Percentiles rank a stretch among this genome's conserved stretches.
These are phyloP conservation scores for Aphanomyces stellatus DNA, from an alignment of 352 stramenopile genomes.

Conservation along the genomic window DNA sequence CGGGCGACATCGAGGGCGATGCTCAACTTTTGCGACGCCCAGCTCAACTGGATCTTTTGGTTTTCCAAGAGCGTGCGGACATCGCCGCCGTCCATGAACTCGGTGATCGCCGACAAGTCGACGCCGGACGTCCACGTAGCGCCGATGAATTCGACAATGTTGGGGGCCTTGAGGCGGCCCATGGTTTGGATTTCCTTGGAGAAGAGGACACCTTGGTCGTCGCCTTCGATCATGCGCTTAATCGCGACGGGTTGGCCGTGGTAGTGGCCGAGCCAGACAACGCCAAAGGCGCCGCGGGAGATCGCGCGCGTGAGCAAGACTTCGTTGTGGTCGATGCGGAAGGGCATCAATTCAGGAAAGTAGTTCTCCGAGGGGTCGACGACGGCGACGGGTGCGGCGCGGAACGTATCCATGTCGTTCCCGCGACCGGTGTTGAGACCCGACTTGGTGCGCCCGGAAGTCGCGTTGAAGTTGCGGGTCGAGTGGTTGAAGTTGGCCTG, in stretches of 20 bases:
- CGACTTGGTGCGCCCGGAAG: neutral
- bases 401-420: neutral
- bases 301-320: conserved; percentile 76
- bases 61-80: conserved; percentile 77
- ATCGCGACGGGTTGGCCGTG: conserved; percentile 76
- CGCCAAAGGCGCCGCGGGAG: conserved; percentile 69
- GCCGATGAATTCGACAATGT: conserved; percentile 81
- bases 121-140: conserved; percentile 74
- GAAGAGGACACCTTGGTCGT: conserved; percentile 60
- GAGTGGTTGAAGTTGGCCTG: conserved; percentile 1
- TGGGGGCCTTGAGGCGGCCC: conserved; percentile 65
- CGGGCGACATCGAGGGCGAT: conserved; percentile 79
- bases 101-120: conserved; percentile 66
- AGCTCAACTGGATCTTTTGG: conserved; percentile 70
- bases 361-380: conserved; percentile 36
- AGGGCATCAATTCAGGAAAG: conserved; percentile 63
- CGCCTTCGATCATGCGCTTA: conserved; percentile 81
- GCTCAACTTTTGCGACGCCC: conserved; percentile 71
- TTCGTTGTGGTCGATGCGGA: conserved; percentile 74
- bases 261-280: conserved; percentile 82
- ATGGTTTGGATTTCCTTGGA: conserved; percentile 77
- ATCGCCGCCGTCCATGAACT: conserved; percentile 83
- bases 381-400: neutral
- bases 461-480: neutral
- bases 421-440: neutral